A percentile compares a stretch with the other conserved stretches of the same genome.
phyloP scores from a whole-genome alignment of 1,284 basidiomycete genomes.

The Phylloboletellus chloephorus region DNA sequence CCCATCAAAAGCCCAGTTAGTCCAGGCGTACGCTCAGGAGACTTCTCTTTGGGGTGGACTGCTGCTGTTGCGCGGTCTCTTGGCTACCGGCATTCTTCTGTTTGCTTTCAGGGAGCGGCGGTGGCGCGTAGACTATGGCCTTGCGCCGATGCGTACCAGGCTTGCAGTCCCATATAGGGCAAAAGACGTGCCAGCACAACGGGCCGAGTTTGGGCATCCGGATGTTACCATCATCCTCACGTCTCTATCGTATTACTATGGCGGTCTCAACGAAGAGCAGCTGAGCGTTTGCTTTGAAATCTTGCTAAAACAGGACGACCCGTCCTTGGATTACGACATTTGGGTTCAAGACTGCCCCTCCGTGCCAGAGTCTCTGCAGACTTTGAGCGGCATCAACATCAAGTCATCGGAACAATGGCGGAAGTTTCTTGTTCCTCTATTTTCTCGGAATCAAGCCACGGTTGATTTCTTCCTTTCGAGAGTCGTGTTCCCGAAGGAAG shows the following conservation, averaged over 20 bases:
- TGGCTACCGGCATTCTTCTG: constrained; percentile 40
- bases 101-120: constrained; percentile 40
- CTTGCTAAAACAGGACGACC: constrained; percentile 42
- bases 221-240: constrained; percentile 47
- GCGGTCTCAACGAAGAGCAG: constrained; percentile 40
- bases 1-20: constrained; percentile 13
- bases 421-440: constrained; percentile 31
- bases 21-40: constrained; percentile 15
- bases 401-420: constrained; percentile 37
- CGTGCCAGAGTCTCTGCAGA: constrained; percentile 31
- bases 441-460: constrained; percentile 36
- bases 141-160: constrained; percentile 40
- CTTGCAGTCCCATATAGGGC: constrained; percentile 52
- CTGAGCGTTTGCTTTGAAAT: constrained; percentile 37
- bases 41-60: constrained; percentile 32
- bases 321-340: constrained; percentile 37
- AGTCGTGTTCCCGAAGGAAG: constrained; percentile 45
- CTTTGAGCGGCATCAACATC: constrained; percentile 38
- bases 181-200: constrained; percentile 45
- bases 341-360: constrained; percentile 34
- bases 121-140: constrained; percentile 53
- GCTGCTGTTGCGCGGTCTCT: constrained; percentile 41
- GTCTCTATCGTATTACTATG: constrained; percentile 49
- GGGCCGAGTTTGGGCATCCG: constrained; percentile 54
- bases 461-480: constrained; percentile 46